phyloP scores from a whole-genome alignment of 2,329 filamentous ascomycete species.

The Scedosporium boydii region DNA sequence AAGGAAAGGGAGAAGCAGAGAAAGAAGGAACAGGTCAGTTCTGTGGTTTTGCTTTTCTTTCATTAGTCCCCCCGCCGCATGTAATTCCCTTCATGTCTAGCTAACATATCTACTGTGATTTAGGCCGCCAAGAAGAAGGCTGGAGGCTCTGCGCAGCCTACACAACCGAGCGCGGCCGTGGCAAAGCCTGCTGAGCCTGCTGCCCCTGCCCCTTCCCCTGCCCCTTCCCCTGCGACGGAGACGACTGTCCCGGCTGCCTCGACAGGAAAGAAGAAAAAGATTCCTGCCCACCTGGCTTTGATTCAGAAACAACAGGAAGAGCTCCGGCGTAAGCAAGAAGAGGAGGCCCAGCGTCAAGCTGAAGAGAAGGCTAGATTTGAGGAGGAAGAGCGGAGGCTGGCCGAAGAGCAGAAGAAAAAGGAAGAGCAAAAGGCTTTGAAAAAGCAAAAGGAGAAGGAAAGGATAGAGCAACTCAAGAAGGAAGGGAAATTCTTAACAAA shows the following conservation, averaged over 20 bases:
- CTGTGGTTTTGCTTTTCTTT: neutral
- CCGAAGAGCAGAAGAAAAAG: conserved; percentile 58
- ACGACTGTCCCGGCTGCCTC: conserved; percentile 31
- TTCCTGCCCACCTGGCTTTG: conserved; percentile 62
- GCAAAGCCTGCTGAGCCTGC: conserved; percentile 8
- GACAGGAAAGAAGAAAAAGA: conserved; percentile 76
- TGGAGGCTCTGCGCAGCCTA: conserved; percentile 6
- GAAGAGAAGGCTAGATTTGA: conserved; percentile 58
- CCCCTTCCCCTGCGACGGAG: conserved; percentile 19
- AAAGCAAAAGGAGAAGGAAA: conserved; percentile 82
- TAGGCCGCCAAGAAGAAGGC: conserved; percentile 78
- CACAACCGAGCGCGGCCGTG: conserved; percentile 18
- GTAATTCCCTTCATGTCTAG: neutral
- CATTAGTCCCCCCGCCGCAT: neutral
- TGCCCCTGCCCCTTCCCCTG: conserved; percentile 11
- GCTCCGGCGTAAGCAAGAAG: conserved; percentile 55
- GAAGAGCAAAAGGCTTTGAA: conserved; percentile 68
- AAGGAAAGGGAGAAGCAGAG: conserved; percentile 97
- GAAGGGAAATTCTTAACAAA: conserved; percentile 82
- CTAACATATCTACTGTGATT: neutral
- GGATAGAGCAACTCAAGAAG: conserved; percentile 77
- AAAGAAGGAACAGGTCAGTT: conserved; percentile 79
- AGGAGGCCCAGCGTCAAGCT: conserved; percentile 48
- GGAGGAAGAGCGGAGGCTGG: conserved; percentile 53
- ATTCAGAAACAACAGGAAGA: conserved; percentile 80